Percentiles rank a stretch among this genome's conserved stretches.
Conservation (phyloP, 73 alveolate species). For the Paramecium sonneborni region DNA sequence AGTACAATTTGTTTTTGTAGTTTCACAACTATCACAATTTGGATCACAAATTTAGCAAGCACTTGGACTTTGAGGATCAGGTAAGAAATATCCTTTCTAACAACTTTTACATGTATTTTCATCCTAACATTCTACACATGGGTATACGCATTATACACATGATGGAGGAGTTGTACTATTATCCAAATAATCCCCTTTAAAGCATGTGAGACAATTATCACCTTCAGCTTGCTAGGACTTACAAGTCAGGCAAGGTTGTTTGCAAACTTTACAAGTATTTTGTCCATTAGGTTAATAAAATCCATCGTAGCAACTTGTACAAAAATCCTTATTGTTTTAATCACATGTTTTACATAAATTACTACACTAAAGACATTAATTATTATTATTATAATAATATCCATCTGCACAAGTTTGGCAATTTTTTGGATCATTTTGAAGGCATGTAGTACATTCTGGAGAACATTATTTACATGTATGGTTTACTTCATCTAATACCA, state of each 20-base stretch:
- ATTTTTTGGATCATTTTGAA: neutral
- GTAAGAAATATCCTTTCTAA: neutral
- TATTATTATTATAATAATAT: neutral
- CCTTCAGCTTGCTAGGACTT: neutral
- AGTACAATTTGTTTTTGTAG: constrained; percentile 13
- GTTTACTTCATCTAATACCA: neutral
- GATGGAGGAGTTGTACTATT: neutral
- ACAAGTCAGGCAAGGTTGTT: neutral
- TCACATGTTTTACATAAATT: neutral
- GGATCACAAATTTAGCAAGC: constrained; percentile 23
- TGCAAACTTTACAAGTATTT: neutral
- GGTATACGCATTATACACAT: neutral
- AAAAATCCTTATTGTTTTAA: neutral
- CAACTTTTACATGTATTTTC: neutral
- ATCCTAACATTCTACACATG: neutral
- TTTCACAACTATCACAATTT: neutral
- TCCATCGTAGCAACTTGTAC: neutral
- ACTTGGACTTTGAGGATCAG: neutral
- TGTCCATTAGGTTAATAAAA: neutral
- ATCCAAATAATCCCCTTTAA: neutral
- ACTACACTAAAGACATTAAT: neutral
- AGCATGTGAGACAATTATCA: neutral
- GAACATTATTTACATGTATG: neutral
- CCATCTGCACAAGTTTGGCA: neutral
- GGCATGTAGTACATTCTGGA: neutral